Conservation (phyloP, 164 flowering plant genomes). For the Kingdonia uniflora region DNA sequence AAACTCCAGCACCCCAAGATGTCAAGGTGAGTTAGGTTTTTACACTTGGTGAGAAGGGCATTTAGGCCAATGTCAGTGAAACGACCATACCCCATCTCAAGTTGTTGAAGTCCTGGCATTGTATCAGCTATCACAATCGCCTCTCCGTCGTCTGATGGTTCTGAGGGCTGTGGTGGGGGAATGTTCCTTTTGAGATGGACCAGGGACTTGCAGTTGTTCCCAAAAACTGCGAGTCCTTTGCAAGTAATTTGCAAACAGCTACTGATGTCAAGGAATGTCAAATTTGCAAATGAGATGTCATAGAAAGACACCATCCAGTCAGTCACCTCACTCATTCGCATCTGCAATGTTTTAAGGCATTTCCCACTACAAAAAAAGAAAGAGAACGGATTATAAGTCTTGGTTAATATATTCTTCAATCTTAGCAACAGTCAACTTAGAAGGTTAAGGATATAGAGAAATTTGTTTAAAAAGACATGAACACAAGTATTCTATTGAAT, state of each 20-base stretch:
- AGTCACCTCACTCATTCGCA: constrained; percentile 22
- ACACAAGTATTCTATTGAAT: too few relatives aligned
- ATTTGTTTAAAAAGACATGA: too few relatives aligned
- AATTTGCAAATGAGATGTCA: constrained; percentile 10
- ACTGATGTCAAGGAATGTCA: constrained; percentile 25
- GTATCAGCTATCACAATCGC: constrained; percentile 24
- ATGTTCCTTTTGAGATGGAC: constrained; percentile 21
- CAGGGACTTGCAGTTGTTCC: constrained; percentile 21
- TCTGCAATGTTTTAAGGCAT: constrained; percentile 19
- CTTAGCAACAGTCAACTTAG: too few relatives aligned
- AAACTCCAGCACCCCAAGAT: constrained; percentile 23
- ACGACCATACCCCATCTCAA: constrained; percentile 22
- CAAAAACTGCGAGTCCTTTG: constrained; percentile 19
- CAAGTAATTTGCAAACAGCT: constrained; percentile 19
- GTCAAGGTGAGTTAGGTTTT: constrained; percentile 20
- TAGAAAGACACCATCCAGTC: constrained; percentile 18
- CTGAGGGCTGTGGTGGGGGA: constrained; percentile 12
- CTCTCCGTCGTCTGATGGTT: constrained; percentile 17
- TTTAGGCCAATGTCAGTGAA: constrained; percentile 20
- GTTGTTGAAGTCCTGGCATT: constrained; percentile 18
- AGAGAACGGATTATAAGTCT: background rate
- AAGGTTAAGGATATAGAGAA: too few relatives aligned
- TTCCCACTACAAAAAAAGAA: constrained; percentile 14
- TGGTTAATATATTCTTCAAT: too few relatives aligned
- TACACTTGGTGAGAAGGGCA: constrained; percentile 21